Percentiles rank a stretch among this genome's conserved stretches.
Conservation (phyloP, 345 rosid genomes). For the Lepidium africanum region DNA sequence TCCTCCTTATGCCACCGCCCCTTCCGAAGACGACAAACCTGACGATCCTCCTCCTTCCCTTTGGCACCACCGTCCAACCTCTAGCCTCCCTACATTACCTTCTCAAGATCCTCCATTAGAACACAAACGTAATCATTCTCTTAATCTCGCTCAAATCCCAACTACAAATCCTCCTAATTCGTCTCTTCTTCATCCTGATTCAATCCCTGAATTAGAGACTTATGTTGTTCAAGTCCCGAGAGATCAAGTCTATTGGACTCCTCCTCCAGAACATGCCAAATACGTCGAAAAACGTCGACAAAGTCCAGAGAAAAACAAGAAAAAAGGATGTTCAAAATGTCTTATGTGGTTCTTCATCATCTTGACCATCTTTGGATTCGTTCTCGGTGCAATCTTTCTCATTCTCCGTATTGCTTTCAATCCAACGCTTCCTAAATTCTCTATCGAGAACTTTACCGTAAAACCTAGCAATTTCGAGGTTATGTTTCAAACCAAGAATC, state of each 20-base stretch:
- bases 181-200: conserved; percentile 5
- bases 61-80: conserved; percentile 29
- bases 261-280: conserved; percentile 50
- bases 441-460: not conserved
- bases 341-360: conserved; percentile 18
- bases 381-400: conserved; percentile 11
- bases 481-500: conserved; percentile 31
- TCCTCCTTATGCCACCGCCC: conserved; percentile 24
- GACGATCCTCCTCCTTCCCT: conserved; percentile 17
- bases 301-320: conserved; percentile 14
- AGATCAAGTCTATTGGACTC: conserved; percentile 60
- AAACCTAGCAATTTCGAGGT: conserved; percentile 3
- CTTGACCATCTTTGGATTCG: conserved; percentile 13
- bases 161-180: not conserved
- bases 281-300: conserved; percentile 31
- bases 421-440: conserved; percentile 12
- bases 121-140: conserved; percentile 17
- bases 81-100: conserved; percentile 18
- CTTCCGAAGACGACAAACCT: conserved; percentile 6
- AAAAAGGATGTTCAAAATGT: not conserved
- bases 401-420: not conserved
- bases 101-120: conserved; percentile 10
- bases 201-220: conserved; percentile 25
- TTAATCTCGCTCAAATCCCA: conserved; percentile 8
- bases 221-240: conserved; percentile 58